Evolutionary conservation across 2,329 filamentous ascomycete genomes (phyloP).

Genomic region (Rasamsonia emersonii): DNA sequence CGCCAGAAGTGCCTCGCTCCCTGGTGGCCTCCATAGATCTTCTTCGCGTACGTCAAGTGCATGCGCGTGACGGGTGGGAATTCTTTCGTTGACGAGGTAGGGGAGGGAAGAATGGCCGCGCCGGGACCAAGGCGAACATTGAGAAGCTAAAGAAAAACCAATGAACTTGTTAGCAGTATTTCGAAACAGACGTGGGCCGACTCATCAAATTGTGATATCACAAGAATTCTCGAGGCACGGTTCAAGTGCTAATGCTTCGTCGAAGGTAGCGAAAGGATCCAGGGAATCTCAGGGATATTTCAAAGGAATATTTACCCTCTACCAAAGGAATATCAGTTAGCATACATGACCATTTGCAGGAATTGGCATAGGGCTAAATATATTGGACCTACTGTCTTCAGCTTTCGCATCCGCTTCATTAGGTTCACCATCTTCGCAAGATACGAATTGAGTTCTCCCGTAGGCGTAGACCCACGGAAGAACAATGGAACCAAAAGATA

Average conservation of each 20-base stretch:
- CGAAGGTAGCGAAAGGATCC: too few species aligned
- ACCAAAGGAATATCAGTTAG: conserved; percentile 9
- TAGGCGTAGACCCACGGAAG: too few species aligned
- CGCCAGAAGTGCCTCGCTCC: conserved; percentile 76
- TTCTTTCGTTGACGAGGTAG: conserved; percentile 21
- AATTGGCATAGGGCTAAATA: neutral
- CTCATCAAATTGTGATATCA: too few species aligned
- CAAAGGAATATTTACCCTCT: conserved; percentile 23
- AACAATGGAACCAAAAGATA: too few species aligned
- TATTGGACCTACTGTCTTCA: conserved; percentile 55
- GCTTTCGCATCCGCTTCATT: conserved; percentile 60
- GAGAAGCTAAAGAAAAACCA: too few species aligned
- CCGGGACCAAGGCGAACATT: conserved; percentile 72
- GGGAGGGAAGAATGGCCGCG: conserved; percentile 63
- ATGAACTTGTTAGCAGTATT: too few species aligned
- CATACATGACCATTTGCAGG: conserved; percentile 8
- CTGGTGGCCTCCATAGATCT: conserved; percentile 31
- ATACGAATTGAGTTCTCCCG: conserved; percentile 12
- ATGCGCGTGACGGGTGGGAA: conserved; percentile 33
- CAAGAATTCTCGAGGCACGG: too few species aligned
- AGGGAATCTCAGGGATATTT: too few species aligned
- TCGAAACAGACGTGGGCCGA: too few species aligned
- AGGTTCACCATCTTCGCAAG: conserved; percentile 37
- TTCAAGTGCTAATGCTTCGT: too few species aligned
- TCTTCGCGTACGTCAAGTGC: conserved; percentile 36